These are phyloP conservation scores for Candida vartiovaarae DNA, from an alignment of 805 yeast genomes.

Conservation along the genomic window DNA sequence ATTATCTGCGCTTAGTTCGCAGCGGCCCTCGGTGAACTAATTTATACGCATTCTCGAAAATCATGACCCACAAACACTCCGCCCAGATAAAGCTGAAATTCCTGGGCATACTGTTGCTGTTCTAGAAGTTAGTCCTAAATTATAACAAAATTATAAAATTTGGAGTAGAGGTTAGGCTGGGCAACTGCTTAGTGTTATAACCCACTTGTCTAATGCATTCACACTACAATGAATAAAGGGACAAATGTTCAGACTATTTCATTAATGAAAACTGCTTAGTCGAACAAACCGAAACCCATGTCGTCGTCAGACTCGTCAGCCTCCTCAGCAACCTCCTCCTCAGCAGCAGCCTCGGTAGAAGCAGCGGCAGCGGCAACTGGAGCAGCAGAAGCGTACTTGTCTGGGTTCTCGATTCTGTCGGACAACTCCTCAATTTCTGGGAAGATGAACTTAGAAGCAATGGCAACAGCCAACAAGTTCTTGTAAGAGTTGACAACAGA, in stretches of 20 bases:
- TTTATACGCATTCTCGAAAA: too few relatives aligned
- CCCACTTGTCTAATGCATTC: too few relatives aligned
- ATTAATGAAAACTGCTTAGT: constrained; percentile 42
- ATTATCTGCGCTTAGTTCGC: too few relatives aligned
- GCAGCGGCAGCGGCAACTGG: constrained; percentile 90
- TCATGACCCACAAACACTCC: too few relatives aligned
- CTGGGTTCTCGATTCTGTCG: constrained; percentile 99
- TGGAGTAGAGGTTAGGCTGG: too few relatives aligned
- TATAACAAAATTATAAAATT: too few relatives aligned
- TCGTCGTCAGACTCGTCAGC: constrained; percentile 60
- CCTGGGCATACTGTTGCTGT: too few relatives aligned
- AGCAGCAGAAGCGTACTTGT: constrained; percentile 99
- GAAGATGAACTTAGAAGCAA: constrained; percentile 98
- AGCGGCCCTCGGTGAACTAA: too few relatives aligned
- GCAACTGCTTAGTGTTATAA: too few relatives aligned
- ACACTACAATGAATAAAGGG: too few relatives aligned
- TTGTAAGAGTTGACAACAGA: constrained; percentile 98
- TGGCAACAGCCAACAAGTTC: constrained; percentile 94
- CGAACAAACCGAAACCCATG: constrained; percentile 99
- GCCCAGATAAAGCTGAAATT: too few relatives aligned
- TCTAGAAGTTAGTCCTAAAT: too few relatives aligned
- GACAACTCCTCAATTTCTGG: constrained; percentile 98
- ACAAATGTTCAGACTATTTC: not conserved
- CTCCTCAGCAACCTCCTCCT: constrained; percentile 66
- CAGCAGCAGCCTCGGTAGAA: constrained; percentile 68